Evolutionary conservation across 1,284 basidiomycete genomes (phyloP), one percentile per base, ranked within the genome.

Genomic region (Fomes fomentarius): DNA sequence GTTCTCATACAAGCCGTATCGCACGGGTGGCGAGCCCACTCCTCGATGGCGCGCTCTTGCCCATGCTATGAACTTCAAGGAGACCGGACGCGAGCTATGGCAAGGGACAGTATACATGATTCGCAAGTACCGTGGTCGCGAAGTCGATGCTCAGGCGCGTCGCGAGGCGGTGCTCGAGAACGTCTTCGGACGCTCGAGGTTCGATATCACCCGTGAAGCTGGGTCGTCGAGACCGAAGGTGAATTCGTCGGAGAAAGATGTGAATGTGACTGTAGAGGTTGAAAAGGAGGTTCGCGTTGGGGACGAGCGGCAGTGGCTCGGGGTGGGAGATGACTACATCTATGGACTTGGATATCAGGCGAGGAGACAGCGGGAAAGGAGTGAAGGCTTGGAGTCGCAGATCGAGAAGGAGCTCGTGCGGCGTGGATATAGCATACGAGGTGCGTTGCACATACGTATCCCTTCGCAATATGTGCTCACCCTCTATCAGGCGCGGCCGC

Each of bases 1-100:
- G 1, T 93, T 91, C 74, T 81, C 82, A 12, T 92, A 92, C 70
- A 79, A 80, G 57, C 80, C 81, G 0, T 91, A 90, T 69, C 72
- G 73, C 19, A 68, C 66, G 25, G 67, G 63, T 4, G 62, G 70
- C 1, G 63, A 66, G 35, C 72, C 69, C 19, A 87, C 83, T 6
- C 73, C 79, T 11, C 79, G 81, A 21, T 68, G 79, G 60, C 76
- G 74, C 28, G 78, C 85, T 2, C 74, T 89, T n/a, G 72, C 72
- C 0, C 82, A 89, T 62, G 85, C 81, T 3, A 76, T 89, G 68
- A 81, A 87, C 68, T 85, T 87, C 65, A 77, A 82, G 15, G 87
- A 89, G 66, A 85, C 85, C 0, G 78, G 81, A 41, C 74, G 77
- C 19, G 86, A 89, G 67, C 72, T 88, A 15, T 76, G 77, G 74